phyloP scores from a whole-genome alignment of 805 yeast species.

The Pichia gijzeniarum region DNA sequence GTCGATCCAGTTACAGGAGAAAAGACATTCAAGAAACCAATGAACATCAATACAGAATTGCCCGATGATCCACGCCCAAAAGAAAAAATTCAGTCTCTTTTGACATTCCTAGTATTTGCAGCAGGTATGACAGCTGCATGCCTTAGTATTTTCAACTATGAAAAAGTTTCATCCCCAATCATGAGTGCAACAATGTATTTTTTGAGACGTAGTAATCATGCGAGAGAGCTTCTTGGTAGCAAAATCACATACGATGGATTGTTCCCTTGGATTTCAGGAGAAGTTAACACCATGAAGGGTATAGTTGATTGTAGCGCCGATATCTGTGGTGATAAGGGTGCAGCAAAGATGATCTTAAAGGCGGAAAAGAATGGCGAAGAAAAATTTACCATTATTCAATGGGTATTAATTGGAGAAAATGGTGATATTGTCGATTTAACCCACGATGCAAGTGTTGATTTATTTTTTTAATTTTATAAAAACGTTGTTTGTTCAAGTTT shows the following conservation, averaged over 20 bases:
- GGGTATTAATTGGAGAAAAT: slow-evolving; percentile 52
- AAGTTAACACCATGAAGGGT: slow-evolving; percentile 77
- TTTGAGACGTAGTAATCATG: slow-evolving; percentile 65
- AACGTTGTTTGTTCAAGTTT: no score
- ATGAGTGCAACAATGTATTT: slow-evolving; percentile 82
- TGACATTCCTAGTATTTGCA: slow-evolving; percentile 49
- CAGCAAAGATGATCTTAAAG: slow-evolving; percentile 52
- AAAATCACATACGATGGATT: slow-evolving; percentile 67
- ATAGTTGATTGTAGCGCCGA: slow-evolving; percentile 65
- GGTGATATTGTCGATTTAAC: slow-evolving; percentile 38
- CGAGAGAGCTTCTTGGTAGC: slow-evolving; percentile 60
- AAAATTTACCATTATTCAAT: slow-evolving; percentile 52
- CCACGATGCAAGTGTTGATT: slow-evolving; percentile 37
- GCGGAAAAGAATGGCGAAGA: slow-evolving; percentile 56
- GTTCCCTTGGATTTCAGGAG: slow-evolving; percentile 88
- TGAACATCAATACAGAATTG: slow-evolving; percentile 69
- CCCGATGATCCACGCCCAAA: slow-evolving; percentile 68
- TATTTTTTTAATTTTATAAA: slow-evolving; percentile 8
- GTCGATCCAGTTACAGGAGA: slow-evolving; percentile 21
- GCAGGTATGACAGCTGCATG: slow-evolving; percentile 48
- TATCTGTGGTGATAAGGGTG: slow-evolving; percentile 58
- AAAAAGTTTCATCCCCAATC: slow-evolving; percentile 84
- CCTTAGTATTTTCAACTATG: slow-evolving; percentile 80
- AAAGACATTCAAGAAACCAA: slow-evolving; percentile 31
- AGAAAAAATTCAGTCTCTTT: slow-evolving; percentile 31